Conservation (phyloP, 257 asterid species). For the Nicotiana tomentosiformis region DNA sequence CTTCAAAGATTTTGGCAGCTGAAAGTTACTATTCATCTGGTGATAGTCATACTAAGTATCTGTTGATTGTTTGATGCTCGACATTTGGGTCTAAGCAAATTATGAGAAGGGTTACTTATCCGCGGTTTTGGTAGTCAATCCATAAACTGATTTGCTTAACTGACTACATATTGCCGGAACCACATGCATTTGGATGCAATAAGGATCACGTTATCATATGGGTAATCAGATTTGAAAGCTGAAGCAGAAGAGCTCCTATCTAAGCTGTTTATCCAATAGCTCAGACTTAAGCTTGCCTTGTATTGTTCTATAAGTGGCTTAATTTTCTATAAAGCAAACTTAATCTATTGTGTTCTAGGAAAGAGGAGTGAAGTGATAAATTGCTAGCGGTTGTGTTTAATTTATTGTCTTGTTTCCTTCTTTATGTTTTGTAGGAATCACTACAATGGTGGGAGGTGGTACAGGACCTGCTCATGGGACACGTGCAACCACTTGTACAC, state of each 20-base stretch:
- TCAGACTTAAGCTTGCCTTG: background rate
- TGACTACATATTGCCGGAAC: background rate
- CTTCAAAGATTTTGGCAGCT: background rate
- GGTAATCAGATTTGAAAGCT: background rate
- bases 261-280: background rate
- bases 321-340: background rate
- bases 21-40: background rate
- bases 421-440: constrained; percentile 48
- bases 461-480: constrained; percentile 97
- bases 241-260: background rate
- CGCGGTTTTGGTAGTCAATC: background rate
- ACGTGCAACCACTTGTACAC: constrained; percentile 98
- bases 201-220: background rate
- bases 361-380: constrained; percentile 1
- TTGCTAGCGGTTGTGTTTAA: constrained; percentile 1
- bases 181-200: background rate
- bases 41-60: background rate
- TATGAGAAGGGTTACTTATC: background rate
- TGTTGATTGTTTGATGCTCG: background rate
- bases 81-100: background rate
- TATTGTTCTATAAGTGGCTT: background rate
- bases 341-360: background rate
- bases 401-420: constrained; percentile 5
- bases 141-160: background rate
- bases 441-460: constrained; percentile 97